These are phyloP conservation scores for Lentinula lateritia DNA, from an alignment of 768 basidiomycete genomes.

Conservation along the genomic window DNA sequence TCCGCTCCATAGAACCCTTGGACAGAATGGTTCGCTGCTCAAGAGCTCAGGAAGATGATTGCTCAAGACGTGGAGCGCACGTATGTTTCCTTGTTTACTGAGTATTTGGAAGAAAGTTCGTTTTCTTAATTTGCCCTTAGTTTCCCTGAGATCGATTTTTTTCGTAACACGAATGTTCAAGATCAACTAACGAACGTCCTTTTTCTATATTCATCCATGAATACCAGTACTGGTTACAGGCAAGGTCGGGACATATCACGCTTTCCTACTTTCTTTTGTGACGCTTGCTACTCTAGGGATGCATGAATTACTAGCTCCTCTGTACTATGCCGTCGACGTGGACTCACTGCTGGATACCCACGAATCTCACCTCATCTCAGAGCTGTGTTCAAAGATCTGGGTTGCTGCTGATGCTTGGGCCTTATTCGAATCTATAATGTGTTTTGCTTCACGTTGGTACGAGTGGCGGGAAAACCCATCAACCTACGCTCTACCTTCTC, in stretches of 20 bases:
- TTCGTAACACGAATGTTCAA: constrained; percentile 72
- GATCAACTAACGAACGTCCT: constrained; percentile 79
- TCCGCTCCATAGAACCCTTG: constrained; percentile 74
- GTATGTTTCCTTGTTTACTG: constrained; percentile 38
- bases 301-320: constrained; percentile 91
- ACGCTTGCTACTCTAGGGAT: constrained; percentile 53
- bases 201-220: constrained; percentile 74
- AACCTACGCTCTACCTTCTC: constrained; percentile 16
- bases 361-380: constrained; percentile 32
- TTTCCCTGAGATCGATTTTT: constrained; percentile 95
- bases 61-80: constrained; percentile 94
- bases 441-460: constrained; percentile 71
- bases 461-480: constrained; percentile 54
- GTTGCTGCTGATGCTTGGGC: constrained; percentile 85
- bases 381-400: constrained; percentile 63
- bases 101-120: constrained; percentile 6
- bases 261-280: neutral
- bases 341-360: constrained; percentile 58
- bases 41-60: constrained; percentile 87
- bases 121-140: constrained; percentile 30
- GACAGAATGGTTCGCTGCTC: constrained; percentile 87
- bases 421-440: constrained; percentile 80
- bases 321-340: constrained; percentile 78
- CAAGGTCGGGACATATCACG: constrained; percentile 43
- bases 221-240: constrained; percentile 85